Base-by-base conservation (phyloP, 345 rosid species). In the Eucalyptus marginata region DNA sequence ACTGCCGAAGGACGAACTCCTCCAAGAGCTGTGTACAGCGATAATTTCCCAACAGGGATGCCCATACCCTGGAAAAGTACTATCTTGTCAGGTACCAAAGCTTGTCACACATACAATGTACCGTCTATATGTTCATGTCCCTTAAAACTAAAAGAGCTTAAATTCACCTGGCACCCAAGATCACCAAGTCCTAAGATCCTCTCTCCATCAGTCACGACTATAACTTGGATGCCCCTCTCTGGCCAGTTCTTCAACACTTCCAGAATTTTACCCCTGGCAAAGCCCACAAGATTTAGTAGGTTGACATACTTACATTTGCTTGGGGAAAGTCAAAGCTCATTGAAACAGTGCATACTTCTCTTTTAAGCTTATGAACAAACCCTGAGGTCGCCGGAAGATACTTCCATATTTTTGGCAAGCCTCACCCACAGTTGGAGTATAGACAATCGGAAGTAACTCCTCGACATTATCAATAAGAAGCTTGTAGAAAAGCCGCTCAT, bases 221-320 rank as follows among this genome's bases (percentile, higher is more conserved):
- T 96, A 87, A 97, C 99, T 90, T 97, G 98, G 88, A 97, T 95
- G 54, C 94, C 93, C 90, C 95, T 93, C 91, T 95, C 93, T 40
- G 99, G 99, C 99, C 98, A 97, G 89, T 97, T 97, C 96, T 94
- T 96, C 92, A 97, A 91, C 46, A 96, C 99, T 92, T 95, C 99
- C 29, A 95, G 96, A 92, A 97, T 92, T 90, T 96, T 97, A 31
- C 99, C 99, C 92, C 99, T 97, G 91, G 24, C 90, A 81, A 86
- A 56, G 88, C 29, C 47, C 40, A 84, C 9, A 46, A 56, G 20
- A 46, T n/a, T 86, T 40, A 24, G 13, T 49, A 76, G 58, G 52
- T 87, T 4, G 83, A 89, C 84, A 40, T 76, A 36, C 27, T n/a
- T 4, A 49, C 47, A 49, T 44, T 64, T 43, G 43, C 54, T n/a